These are phyloP conservation scores for Panaeolus papilionaceus DNA, from an alignment of 768 basidiomycete species.

Conservation along the genomic window DNA sequence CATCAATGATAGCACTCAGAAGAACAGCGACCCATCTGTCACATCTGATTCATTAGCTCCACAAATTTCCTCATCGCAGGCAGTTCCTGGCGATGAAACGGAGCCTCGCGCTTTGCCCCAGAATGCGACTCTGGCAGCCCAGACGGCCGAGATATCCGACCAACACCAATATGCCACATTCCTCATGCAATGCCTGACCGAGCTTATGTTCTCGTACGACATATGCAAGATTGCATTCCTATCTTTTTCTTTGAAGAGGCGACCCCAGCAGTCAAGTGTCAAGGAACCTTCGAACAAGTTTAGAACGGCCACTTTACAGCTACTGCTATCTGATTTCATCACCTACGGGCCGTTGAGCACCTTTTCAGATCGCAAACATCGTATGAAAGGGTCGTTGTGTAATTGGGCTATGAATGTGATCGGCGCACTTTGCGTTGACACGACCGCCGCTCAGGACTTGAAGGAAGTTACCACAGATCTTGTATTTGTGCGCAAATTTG, in stretches of 20 bases:
- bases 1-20: constrained; percentile 39
- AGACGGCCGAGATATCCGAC: constrained; percentile 37
- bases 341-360: constrained; percentile 76
- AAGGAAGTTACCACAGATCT: constrained; percentile 85
- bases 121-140: not conserved
- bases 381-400: constrained; percentile 66
- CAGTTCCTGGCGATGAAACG: constrained; percentile 2
- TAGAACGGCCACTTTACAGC: constrained; percentile 72
- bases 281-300: constrained; percentile 70
- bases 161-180: constrained; percentile 72
- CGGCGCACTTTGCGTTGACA: constrained; percentile 93
- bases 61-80: not conserved
- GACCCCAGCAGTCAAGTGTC: constrained; percentile 53
- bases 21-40: constrained; percentile 12
- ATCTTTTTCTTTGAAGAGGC: constrained; percentile 76
- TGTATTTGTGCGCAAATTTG: constrained; percentile 89
- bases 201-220: constrained; percentile 93
- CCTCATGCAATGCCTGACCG: constrained; percentile 91
- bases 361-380: constrained; percentile 59
- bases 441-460: constrained; percentile 61
- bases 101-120: not conserved
- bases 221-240: constrained; percentile 89
- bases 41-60: not conserved
- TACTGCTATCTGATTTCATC: constrained; percentile 84
- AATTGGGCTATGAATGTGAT: constrained; percentile 91